Evolutionary conservation across 176 grass and related monocot species (phyloP).

Genomic region (Echinochloa phyllopogon): DNA sequence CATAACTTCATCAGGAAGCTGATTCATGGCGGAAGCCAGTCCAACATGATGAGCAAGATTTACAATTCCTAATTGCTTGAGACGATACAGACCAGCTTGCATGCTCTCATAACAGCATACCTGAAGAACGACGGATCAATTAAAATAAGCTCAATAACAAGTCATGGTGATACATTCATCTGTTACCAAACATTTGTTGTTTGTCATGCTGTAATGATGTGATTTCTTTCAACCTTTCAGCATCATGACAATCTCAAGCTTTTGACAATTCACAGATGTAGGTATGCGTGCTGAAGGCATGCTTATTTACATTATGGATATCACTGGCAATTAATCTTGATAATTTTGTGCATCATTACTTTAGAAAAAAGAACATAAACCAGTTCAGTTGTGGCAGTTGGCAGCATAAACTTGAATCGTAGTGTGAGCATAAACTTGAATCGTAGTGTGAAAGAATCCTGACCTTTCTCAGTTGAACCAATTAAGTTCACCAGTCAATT

Average conservation of each 20-base stretch:
- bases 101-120: conserved; percentile 96
- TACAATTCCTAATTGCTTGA: conserved; percentile 79
- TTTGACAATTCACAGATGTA: not conserved
- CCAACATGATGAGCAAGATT: conserved; percentile 68
- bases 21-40: conserved; percentile 82
- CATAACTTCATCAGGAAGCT: conserved; percentile 86
- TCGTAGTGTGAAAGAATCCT: not conserved
- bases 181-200: conserved; percentile 5
- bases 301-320: no score
- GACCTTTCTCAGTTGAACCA: not conserved
- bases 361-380: not conserved
- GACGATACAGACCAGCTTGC: conserved; percentile 82
- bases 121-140: conserved; percentile 43
- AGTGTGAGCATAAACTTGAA: not conserved
- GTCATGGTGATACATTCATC: not conserved
- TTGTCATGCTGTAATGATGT: not conserved
- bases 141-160: conserved; percentile 24
- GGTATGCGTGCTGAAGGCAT: not conserved
- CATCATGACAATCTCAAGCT: not conserved
- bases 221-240: not conserved
- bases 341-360: not conserved
- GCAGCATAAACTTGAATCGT: not conserved
- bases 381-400: not conserved
- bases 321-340: not conserved
- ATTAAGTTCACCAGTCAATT: not conserved